A percentile compares a stretch with the other conserved stretches of the same genome.
Conservation (phyloP, 805 yeast genomes). For the Maudiozyma serrabonitensis region DNA sequence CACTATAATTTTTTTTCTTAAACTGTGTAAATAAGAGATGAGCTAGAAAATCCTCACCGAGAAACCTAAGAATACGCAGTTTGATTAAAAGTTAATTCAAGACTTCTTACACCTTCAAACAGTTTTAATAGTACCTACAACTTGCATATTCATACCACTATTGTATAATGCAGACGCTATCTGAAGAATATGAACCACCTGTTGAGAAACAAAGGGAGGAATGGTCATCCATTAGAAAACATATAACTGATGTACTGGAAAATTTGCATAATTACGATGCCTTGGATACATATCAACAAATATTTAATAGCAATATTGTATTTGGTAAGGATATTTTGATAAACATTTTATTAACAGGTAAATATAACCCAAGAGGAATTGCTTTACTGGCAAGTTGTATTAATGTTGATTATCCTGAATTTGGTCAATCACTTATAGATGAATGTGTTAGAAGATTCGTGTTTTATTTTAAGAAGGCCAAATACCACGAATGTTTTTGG, state of each 20-base stretch:
- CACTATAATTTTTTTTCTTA: no score
- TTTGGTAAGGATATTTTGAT: slow-evolving; percentile 56
- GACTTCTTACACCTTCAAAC: no score
- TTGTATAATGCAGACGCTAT: neutral
- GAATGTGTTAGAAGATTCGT: neutral
- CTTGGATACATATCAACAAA: slow-evolving; percentile 35
- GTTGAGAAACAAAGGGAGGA: slow-evolving; percentile 40
- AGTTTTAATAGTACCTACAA: no score
- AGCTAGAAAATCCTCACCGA: no score
- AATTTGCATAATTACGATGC: slow-evolving; percentile 31
- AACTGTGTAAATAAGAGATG: no score
- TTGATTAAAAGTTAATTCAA: no score
- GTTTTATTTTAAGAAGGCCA: neutral
- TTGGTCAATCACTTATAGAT: neutral
- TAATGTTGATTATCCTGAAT: slow-evolving; percentile 28
- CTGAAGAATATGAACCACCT: neutral
- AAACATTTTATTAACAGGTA: slow-evolving; percentile 38
- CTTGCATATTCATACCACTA: neutral
- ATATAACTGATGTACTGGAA: slow-evolving; percentile 33
- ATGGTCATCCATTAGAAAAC: slow-evolving; percentile 47
- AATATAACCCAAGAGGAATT: slow-evolving; percentile 22
- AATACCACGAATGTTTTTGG: neutral
- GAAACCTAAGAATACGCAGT: no score
- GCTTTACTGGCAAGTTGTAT: neutral
- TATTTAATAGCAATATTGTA: slow-evolving; percentile 48